Evolutionary conservation across 257 asterid species (phyloP), one percentile per base, ranked within the genome.

Genomic region (Buddleja alternifolia): DNA sequence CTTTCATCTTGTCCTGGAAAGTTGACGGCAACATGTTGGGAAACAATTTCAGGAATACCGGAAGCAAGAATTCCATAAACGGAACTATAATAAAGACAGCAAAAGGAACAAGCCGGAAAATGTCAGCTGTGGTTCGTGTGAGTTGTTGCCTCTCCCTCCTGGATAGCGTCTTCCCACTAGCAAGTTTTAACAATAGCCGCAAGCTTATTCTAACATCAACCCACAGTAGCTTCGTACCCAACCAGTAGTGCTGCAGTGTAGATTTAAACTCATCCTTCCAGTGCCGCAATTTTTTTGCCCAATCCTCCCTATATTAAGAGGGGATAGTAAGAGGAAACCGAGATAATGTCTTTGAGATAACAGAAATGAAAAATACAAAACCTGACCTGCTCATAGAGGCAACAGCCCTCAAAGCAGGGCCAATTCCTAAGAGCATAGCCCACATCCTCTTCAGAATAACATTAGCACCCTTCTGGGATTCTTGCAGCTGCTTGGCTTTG

Each of bases 1-100:
- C 97, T 80, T 94, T 91, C 99, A 94, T 89, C 90, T 89, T 89
- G 84, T 94, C 97, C 83, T 94, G 99, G 83, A 94, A 94, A 60
- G 99, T 94, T 17, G 99, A 94, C 19, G 99, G 99, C 63, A 94
- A 73, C 97, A 94, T 90, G 83, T 91, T 89, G 9, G 99, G 99
- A 63, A 94, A 94, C 79, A 94, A 77, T 75, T 91, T 94, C 79
- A 94, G 83, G 85, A 88, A 86, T 34, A 89, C 96, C 46, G 99
- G 99, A 51, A 94, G 84, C 86, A 94, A 82, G 75, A 94, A 85
- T 74, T 94, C 97, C 99, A 94, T 91, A 80, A 94, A 91, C 4
- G 99, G 99, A 55, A 94, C 99, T 55, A 94, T 50, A 58, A 94
- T 67, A 79, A 94, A 94, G 79, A 94, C 96, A 15, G 99, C 97